Evolutionary conservation across 768 basidiomycete genomes (phyloP).

Genomic region (Mycena vitilis): DNA sequence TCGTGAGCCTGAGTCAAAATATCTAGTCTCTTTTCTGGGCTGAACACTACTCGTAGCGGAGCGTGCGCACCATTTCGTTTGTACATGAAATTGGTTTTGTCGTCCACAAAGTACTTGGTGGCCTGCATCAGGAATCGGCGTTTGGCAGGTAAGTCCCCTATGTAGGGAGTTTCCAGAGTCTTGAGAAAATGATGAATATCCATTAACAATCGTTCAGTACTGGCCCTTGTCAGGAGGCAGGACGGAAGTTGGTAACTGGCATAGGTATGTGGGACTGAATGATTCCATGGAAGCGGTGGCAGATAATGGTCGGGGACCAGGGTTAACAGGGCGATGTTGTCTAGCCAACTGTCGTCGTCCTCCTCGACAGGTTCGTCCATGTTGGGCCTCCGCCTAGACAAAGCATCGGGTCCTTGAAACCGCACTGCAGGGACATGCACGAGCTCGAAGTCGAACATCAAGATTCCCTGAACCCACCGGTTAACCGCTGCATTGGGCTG

Average conservation of each 20-base stretch:
- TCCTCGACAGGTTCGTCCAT: slow-evolving; percentile 28
- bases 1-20: slow-evolving; percentile 8
- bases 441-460: too few species aligned
- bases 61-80: neutral
- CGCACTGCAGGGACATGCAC: too few species aligned
- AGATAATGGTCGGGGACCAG: neutral
- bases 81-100: neutral
- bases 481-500: too few species aligned
- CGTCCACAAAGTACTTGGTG: slow-evolving; percentile 1
- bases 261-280: neutral
- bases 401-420: too few species aligned
- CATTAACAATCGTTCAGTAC: neutral
- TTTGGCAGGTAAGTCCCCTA: neutral
- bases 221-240: slow-evolving; percentile 3
- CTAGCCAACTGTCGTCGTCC: slow-evolving; percentile 39
- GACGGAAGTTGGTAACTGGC: neutral
- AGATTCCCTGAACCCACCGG: too few species aligned
- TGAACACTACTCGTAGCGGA: neutral
- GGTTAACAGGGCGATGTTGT: slow-evolving; percentile 2
- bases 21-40: neutral
- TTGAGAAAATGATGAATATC: slow-evolving; percentile 7
- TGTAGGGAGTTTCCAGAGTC: slow-evolving; percentile 6
- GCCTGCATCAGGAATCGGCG: neutral
- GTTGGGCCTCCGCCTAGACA: neutral
- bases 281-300: neutral